These are phyloP conservation scores for Cudoniella acicularis DNA, from an alignment of 495 filamentous ascomycete species.

Conservation along the genomic window DNA sequence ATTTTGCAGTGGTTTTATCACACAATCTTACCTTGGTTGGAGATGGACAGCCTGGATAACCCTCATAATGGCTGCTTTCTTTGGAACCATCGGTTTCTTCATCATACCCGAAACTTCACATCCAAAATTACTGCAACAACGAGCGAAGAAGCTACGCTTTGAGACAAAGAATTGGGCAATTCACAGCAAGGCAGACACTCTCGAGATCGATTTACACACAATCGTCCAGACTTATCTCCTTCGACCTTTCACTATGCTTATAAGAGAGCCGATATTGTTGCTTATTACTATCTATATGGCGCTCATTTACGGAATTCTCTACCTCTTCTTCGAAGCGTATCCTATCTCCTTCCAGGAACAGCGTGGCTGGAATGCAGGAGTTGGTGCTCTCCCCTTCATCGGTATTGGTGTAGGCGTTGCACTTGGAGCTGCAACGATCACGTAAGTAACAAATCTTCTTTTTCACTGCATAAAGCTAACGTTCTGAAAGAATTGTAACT, in stretches of 20 bases:
- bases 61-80: slow-evolving; percentile 45
- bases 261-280: slow-evolving; percentile 67
- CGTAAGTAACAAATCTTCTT: slow-evolving; percentile 39
- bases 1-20: slow-evolving; percentile 65
- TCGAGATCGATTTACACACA: slow-evolving; percentile 7
- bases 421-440: slow-evolving; percentile 57
- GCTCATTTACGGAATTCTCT: slow-evolving; percentile 53
- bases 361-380: slow-evolving; percentile 65
- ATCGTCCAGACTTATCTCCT: slow-evolving; percentile 17
- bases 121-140: slow-evolving; percentile 51
- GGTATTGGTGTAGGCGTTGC: slow-evolving; percentile 65
- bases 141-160: slow-evolving; percentile 52
- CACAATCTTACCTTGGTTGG: slow-evolving; percentile 57
- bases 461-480: no score
- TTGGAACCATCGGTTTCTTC: slow-evolving; percentile 33
- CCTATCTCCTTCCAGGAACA: slow-evolving; percentile 71
- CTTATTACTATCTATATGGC: slow-evolving; percentile 62
- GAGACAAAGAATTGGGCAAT: slow-evolving; percentile 25
- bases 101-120: slow-evolving; percentile 54
- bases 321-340: slow-evolving; percentile 66
- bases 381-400: slow-evolving; percentile 78
- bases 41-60: slow-evolving; percentile 65
- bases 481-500: slow-evolving; percentile 37
- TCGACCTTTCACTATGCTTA: slow-evolving; percentile 47
- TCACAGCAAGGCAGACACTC: slow-evolving; percentile 13